These are phyloP conservation scores for Arctium lappa DNA, from an alignment of 129 eudicot species.

Conservation along the genomic window DNA sequence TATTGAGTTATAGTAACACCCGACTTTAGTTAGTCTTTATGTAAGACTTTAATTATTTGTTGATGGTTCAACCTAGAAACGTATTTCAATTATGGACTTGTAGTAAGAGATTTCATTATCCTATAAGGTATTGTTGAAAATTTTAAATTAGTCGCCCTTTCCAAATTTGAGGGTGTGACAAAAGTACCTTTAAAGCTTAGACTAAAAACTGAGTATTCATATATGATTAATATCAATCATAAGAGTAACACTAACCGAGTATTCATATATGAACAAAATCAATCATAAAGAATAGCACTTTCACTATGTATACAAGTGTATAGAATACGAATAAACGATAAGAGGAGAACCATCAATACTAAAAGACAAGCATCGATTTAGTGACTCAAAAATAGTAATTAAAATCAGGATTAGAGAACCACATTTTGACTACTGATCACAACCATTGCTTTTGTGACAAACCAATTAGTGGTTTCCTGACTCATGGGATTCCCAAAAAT, in stretches of 20 bases:
- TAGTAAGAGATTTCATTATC: too few species aligned
- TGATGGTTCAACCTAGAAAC: too few species aligned
- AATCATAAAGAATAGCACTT: not conserved
- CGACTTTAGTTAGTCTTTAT: too few species aligned
- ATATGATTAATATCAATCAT: too few species aligned
- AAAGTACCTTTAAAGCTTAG: not conserved
- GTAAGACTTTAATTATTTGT: too few species aligned
- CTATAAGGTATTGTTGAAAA: too few species aligned
- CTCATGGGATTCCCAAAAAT: constrained; percentile 19
- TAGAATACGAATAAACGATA: not conserved
- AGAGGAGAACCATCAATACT: not conserved
- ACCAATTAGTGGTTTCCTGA: constrained; percentile 30
- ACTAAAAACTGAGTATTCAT: too few species aligned
- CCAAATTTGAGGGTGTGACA: too few species aligned
- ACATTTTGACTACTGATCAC: constrained; percentile 6
- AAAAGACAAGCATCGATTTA: constrained; percentile 3
- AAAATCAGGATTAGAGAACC: constrained; percentile 3
- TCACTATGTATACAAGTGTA: not conserved
- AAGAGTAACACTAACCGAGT: too few species aligned
- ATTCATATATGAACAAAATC: not conserved
- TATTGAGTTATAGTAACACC: too few species aligned
- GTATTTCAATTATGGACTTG: too few species aligned
- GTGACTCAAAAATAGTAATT: not conserved
- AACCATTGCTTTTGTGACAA: constrained; percentile 22
- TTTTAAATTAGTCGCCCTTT: too few species aligned